Evolutionary conservation across 345 rosid genomes (phyloP), one percentile per base, ranked within the genome.

Genomic region (Salix brachista): DNA sequence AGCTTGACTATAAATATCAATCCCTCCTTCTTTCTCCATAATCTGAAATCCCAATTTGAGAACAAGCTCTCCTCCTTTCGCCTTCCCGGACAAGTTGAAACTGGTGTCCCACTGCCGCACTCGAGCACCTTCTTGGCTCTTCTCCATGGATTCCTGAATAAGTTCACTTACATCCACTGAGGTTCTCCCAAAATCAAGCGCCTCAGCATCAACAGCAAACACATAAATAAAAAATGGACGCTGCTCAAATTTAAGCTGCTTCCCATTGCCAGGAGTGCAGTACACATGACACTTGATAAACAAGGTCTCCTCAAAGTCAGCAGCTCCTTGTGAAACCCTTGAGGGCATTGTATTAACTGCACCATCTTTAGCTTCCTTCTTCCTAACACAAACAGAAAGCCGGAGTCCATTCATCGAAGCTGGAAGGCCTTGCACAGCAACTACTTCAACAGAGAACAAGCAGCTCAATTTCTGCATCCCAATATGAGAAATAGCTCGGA

Each of bases 271-370:
- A 4, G 87, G 76, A 21, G 86, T 82, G 87, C 85, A 91, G 76
- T 95, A 93, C 4, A 91, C 99, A 54, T 90, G 89, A 78, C 94
- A 91, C 83, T 86, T 91, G 58, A 93, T 50, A 70, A 95, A 95
- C 70, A 95, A 48, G 3, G 97, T 91, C 87, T 95, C 98, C 69
- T 95, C 99, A 13, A 95, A 95, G 80, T 95, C 99, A 1, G 98
- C 98, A 42, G 89, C 88, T 11, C 92, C 98, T 72, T 91, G 93
- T 11, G 97, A 89, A 34, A 95, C 96, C 61, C 99, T 71, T 11
- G 97, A 90, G 0, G 99, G 99, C 98, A 95, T 93, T 1, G 99
- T 93, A 70, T 90, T 90, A 17, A 95, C 98, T 0, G 94, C 94
- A 0, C 97, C 91, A 1, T 93, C 97, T 76, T 88, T 93, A 0